phyloP scores from a whole-genome alignment of 331 rosid genomes.

The Arachis monticola region DNA sequence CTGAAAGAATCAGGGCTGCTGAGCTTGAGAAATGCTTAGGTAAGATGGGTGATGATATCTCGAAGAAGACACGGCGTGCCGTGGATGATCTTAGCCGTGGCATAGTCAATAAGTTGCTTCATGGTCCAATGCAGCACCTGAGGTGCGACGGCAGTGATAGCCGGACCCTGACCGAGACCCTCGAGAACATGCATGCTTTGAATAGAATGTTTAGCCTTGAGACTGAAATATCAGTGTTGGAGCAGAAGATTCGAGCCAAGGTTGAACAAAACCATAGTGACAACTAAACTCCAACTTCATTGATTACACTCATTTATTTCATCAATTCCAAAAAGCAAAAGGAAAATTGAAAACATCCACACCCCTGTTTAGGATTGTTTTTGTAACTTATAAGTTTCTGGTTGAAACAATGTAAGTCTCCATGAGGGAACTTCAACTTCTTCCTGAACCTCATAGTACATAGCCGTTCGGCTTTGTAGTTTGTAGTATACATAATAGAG shows the following conservation, averaged over 20 bases:
- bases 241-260: constrained; percentile 85
- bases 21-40: constrained; percentile 89
- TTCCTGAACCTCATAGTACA: constrained; percentile 41
- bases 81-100: constrained; percentile 94
- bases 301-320: constrained; percentile 42
- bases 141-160: constrained; percentile 95
- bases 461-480: constrained; percentile 42
- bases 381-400: constrained; percentile 47
- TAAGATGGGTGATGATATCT: constrained; percentile 84
- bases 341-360: constrained; percentile 55
- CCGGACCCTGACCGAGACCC: constrained; percentile 79
- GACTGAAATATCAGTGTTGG: constrained; percentile 84
- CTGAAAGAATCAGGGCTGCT: constrained; percentile 81
- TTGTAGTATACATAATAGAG: constrained; percentile 49
- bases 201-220: constrained; percentile 96
- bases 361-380: constrained; percentile 39
- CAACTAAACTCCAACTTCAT: constrained; percentile 33
- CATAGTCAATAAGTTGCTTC: constrained; percentile 88
- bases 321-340: constrained; percentile 52
- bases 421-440: constrained; percentile 39
- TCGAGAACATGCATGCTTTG: constrained; percentile 94
- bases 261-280: constrained; percentile 76
- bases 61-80: constrained; percentile 80
- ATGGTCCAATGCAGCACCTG: constrained; percentile 97
- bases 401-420: constrained; percentile 39